Evolutionary conservation across 345 rosid genomes (phyloP).

Genomic region (Geranium brycei): DNA sequence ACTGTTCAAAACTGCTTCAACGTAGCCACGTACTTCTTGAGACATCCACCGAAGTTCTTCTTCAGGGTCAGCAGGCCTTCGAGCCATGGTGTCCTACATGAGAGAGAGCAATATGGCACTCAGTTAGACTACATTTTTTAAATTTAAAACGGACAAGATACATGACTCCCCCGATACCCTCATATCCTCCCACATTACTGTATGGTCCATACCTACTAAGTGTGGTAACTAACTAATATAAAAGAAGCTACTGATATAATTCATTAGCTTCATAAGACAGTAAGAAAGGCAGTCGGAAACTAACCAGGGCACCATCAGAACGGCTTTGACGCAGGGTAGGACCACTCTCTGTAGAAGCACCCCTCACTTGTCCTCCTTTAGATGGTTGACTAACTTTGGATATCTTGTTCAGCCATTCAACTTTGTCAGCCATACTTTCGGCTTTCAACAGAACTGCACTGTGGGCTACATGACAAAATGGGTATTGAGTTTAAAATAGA

Average conservation of each 20-base stretch:
- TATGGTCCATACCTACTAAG: too few relatives aligned
- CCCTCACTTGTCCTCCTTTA: conserved; percentile 52
- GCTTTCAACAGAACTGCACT: conserved; percentile 77
- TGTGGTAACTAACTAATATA: too few relatives aligned
- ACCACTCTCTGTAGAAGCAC: conserved; percentile 23
- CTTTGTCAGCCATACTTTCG: conserved; percentile 70
- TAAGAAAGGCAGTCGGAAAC: conserved; percentile 15
- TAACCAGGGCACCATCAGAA: conserved; percentile 96
- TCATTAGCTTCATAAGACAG: not conserved
- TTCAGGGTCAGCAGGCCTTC: conserved; percentile 93
- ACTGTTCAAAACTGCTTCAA: conserved; percentile 98
- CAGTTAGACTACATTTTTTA: too few relatives aligned
- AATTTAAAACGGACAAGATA: too few relatives aligned
- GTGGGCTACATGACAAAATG: conserved; percentile 49
- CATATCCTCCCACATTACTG: too few relatives aligned
- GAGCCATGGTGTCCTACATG: conserved; percentile 70
- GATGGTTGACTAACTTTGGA: conserved; percentile 40
- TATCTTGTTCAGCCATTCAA: conserved; percentile 77
- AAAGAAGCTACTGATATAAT: too few relatives aligned
- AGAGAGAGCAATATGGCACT: too few relatives aligned
- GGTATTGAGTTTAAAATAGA: not conserved
- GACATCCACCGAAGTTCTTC: conserved; percentile 99
- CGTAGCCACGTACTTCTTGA: conserved; percentile 98
- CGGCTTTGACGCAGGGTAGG: conserved; percentile 68
- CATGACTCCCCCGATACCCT: too few relatives aligned